Base-by-base conservation (phyloP, 805 yeast species). In the Candida arabinofermentans region DNA sequence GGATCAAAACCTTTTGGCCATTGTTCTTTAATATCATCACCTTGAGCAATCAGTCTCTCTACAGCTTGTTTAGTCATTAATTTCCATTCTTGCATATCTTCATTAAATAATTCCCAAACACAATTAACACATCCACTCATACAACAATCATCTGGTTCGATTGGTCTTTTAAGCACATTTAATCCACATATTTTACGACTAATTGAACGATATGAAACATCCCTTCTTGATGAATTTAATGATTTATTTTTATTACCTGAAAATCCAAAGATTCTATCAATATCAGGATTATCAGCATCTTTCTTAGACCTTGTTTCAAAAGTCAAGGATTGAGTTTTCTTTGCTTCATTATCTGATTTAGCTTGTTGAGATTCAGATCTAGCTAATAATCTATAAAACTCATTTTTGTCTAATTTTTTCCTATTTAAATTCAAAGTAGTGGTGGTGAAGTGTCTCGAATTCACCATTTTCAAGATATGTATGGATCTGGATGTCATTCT, bases 61-160 rank as follows among this genome's bases (percentile, higher is more conserved):
- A 73, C 84, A 0, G 96, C 96, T 42, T 70, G 59, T 29, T 63
- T 64, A 16, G 95, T 68, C 54, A 70, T 64, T 1, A 48, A 58
- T 54, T 80, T 78, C 96, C 96, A 93, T 26, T 87, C 87, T 48
- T 79, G 81, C 37, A 90, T 55, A 59, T 93, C 98, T 40, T 91
- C 97, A 50, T 84, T 82, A 59, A 79, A 91, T 41, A 86, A 66
- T 54, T 90, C 96, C 98, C 98, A 93, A 2, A 91, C 98, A 62
- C 99, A 91, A 63, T 91, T 89, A 24, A 87, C 81, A 62, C 99
- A 91, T 1, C 99, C 99, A 43, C 93, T 82, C 96, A 89, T 89
- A 63, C 99, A 91, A 62, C 99, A 91, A 61, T 91, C 89, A 53
- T 90, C 96, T 2, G 98, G 98, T 52, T 87, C 96, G 4, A 66